Base-by-base conservation (phyloP, 495 filamentous ascomycete species). In the Daldinia decipiens region DNA sequence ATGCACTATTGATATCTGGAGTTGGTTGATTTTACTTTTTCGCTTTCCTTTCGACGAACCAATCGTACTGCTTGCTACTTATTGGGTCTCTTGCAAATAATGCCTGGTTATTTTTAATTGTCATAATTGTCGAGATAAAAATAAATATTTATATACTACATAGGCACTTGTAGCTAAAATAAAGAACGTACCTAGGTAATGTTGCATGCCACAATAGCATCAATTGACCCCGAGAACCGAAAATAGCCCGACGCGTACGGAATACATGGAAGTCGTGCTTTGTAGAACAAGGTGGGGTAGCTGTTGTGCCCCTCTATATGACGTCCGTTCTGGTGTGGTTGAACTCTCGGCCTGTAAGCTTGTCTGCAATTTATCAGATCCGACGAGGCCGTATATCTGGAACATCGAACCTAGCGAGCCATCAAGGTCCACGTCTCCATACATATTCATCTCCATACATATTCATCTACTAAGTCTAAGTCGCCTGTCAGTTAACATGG, bases 401-500 rank as follows among this genome's bases (percentile, higher is more conserved):
- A 56, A 17, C 55, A 53, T 31, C 50, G 26, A 31, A 53, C 15
- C 50, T 24, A 38, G 31, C 12, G 15, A 45, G 63, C 64, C 70
- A 69, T 73, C 65, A 66, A 73, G 65, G 70, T 73, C 58, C 70
- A 55, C 65, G 61, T 62, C 50, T 40, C 40, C 38, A 47, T 55
- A 40, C 55, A 43, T 61, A 43, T 27, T 9, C 39, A 5, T 53
- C 19, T 38, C 40, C 38, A 47, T 55, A 40, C 55, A 43, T 61
- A 43, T 27, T 9, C 39, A 5, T 53, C 19, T 38, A 62, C 56
- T 26, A 34, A 59, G 19, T 17, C 59, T 24, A 55, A 63, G n/a
- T 51, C 45, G 34, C 51, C 27, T 54, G 31, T 12, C 32, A 34
- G 57, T 58, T 13, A 74, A 59, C 1, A 75, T 75, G 76, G 85